These are phyloP conservation scores for Dacryopinax spathularia DNA, from an alignment of 768 basidiomycete species.

Conservation along the genomic window DNA sequence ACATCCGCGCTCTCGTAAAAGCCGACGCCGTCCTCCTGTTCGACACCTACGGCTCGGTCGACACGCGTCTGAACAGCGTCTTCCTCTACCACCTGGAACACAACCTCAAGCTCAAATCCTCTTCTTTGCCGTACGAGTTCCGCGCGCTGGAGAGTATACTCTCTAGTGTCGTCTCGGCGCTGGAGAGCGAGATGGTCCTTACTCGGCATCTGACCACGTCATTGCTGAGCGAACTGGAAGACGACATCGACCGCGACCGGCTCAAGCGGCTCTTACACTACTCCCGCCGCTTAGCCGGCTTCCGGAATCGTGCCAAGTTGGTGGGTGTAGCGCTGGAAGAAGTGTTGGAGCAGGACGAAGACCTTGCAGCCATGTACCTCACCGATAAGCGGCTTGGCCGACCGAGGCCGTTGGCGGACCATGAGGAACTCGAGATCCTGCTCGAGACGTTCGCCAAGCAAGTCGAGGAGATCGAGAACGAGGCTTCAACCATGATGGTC, in stretches of 20 bases:
- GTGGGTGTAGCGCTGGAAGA: conserved; percentile 70
- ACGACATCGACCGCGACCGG: conserved; percentile 88
- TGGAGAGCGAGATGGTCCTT: conserved; percentile 94
- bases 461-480: conserved; percentile 90
- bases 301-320: conserved; percentile 79
- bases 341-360: conserved; percentile 89
- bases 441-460: conserved; percentile 94
- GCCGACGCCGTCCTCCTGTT: conserved; percentile 84
- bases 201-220: conserved; percentile 82
- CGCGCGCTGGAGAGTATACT: conserved; percentile 86
- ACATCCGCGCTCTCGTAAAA: conserved; percentile 89
- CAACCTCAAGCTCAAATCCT: conserved; percentile 59
- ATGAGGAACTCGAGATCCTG: conserved; percentile 84
- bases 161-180: conserved; percentile 76
- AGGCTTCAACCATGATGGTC: conserved; percentile 77
- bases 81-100: conserved; percentile 87
- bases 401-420: conserved; percentile 55
- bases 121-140: conserved; percentile 74
- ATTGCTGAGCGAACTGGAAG: conserved; percentile 81
- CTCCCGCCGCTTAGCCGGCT: conserved; percentile 71
- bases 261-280: conserved; percentile 86
- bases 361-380: conserved; percentile 89
- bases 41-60: conserved; percentile 77
- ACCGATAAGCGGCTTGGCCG: conserved; percentile 60
- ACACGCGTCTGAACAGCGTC: conserved; percentile 72